Percentiles rank a stretch among this genome's conserved stretches.
These are phyloP conservation scores for Calocybe gangraenosa DNA, from an alignment of 768 basidiomycete species.

Conservation along the genomic window DNA sequence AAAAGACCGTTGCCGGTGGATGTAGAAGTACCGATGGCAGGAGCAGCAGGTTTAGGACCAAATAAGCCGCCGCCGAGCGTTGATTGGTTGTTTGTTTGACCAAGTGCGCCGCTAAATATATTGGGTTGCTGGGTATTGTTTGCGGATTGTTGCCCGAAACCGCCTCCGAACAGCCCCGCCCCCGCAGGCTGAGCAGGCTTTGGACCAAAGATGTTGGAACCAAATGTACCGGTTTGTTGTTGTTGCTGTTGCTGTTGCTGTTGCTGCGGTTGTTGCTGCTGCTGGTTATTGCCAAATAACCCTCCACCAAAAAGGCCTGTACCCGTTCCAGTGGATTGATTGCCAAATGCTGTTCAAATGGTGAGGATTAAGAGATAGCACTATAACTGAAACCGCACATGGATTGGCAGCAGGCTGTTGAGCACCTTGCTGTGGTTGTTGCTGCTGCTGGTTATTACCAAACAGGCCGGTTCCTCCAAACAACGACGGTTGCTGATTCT, in stretches of 20 bases:
- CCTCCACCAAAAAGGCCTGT: slow-evolving; percentile 33
- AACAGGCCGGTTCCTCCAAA: slow-evolving; percentile 32
- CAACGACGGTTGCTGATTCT: slow-evolving; percentile 20
- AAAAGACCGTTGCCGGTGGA: slow-evolving; percentile 42
- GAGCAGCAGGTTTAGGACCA: slow-evolving; percentile 46
- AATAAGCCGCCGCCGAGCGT: slow-evolving; percentile 48
- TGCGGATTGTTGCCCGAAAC: slow-evolving; percentile 36
- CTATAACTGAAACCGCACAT: slow-evolving; percentile 22
- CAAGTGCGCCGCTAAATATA: slow-evolving; percentile 52
- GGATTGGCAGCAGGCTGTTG: slow-evolving; percentile 32
- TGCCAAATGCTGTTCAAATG: slow-evolving; percentile 8
- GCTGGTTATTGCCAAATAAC: slow-evolving; percentile 26
- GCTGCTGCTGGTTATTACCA: slow-evolving; percentile 31
- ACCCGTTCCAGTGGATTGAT: slow-evolving; percentile 21
- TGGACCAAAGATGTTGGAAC: slow-evolving; percentile 32
- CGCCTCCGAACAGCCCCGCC: slow-evolving; percentile 34
- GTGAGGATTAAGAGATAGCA: slow-evolving; percentile 1
- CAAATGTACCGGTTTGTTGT: slow-evolving; percentile 25
- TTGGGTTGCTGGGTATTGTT: slow-evolving; percentile 26
- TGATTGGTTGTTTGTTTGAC: slow-evolving; percentile 36
- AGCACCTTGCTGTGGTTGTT: slow-evolving; percentile 20
- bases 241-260: slow-evolving; percentile 34
- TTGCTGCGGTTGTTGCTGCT: slow-evolving; percentile 21
- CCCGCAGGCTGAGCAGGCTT: slow-evolving; percentile 34
- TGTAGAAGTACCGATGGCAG: slow-evolving; percentile 39